These are phyloP conservation scores for Hydnomerulius pinastri DNA, from an alignment of 768 basidiomycete genomes.

Conservation along the genomic window DNA sequence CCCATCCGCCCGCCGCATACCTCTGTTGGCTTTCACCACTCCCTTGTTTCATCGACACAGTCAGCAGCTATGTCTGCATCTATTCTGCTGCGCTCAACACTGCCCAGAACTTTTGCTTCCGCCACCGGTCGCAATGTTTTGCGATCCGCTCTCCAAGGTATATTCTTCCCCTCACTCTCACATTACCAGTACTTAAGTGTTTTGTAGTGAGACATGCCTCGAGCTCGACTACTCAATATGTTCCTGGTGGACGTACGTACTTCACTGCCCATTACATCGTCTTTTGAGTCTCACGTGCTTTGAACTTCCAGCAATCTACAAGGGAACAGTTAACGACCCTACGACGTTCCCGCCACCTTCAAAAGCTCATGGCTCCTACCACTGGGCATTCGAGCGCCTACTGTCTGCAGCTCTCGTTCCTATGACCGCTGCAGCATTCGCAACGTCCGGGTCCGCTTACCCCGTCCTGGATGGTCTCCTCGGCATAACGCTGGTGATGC, in stretches of 20 bases:
- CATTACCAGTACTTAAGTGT: not conserved
- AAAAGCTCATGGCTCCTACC: slow-evolving; percentile 86
- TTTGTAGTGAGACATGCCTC: slow-evolving; percentile 42
- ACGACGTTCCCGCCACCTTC: slow-evolving; percentile 84
- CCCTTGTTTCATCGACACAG: not conserved
- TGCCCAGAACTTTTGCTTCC: slow-evolving; percentile 44
- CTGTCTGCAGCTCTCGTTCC: slow-evolving; percentile 88
- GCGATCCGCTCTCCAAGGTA: slow-evolving; percentile 45
- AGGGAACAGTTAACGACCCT: slow-evolving; percentile 94
- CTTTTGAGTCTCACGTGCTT: not conserved
- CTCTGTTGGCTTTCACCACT: not conserved
- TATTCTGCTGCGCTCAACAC: slow-evolving; percentile 49
- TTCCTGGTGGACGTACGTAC: slow-evolving; percentile 72
- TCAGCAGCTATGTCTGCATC: slow-evolving; percentile 48
- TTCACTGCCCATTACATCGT: not conserved
- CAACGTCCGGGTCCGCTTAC: slow-evolving; percentile 70
- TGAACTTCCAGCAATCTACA: slow-evolving; percentile 64
- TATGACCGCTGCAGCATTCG: slow-evolving; percentile 83
- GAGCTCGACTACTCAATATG: slow-evolving; percentile 43
- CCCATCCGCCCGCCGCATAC: not conserved
- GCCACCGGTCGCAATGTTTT: slow-evolving; percentile 40
- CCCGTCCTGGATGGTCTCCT: slow-evolving; percentile 90
- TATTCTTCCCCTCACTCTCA: not conserved
- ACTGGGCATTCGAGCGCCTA: slow-evolving; percentile 91
- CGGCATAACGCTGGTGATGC: slow-evolving; percentile 85